Evolutionary conservation across 768 basidiomycete genomes (phyloP).

Genomic region (Tubosaeta sp.): DNA sequence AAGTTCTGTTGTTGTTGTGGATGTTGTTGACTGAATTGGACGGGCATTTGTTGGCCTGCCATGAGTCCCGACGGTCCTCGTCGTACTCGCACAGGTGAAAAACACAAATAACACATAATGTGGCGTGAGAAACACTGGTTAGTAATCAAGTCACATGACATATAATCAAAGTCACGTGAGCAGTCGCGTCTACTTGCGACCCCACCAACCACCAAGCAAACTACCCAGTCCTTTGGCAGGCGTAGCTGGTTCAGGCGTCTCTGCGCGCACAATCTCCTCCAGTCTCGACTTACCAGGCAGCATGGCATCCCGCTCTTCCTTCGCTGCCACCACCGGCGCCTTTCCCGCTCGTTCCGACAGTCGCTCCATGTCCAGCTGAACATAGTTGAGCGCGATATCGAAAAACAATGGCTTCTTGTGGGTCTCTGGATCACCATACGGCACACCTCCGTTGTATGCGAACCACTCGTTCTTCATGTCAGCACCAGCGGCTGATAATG

Average conservation of each 20-base stretch:
- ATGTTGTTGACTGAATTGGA: slow-evolving; percentile 23
- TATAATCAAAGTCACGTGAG: slow-evolving; percentile 2
- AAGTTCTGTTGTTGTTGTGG: slow-evolving; percentile 12
- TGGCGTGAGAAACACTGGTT: slow-evolving; percentile 19
- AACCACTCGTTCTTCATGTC: slow-evolving; percentile 76
- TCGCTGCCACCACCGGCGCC: slow-evolving; percentile 13
- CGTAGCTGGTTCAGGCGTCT: slow-evolving; percentile 47
- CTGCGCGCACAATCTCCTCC: slow-evolving; percentile 45
- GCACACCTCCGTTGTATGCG: slow-evolving; percentile 64
- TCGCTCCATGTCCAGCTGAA: slow-evolving; percentile 78
- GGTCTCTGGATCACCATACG: slow-evolving; percentile 40
- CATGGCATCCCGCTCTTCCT: slow-evolving; percentile 17
- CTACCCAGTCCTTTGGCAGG: slow-evolving; percentile 50
- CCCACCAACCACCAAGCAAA: slow-evolving; percentile 85
- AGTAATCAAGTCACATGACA: slow-evolving; percentile 15
- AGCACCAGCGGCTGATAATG: slow-evolving; percentile 43
- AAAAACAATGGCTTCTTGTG: slow-evolving; percentile 89
- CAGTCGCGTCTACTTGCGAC: slow-evolving; percentile 26
- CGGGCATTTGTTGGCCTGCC: slow-evolving; percentile 23
- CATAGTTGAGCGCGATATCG: slow-evolving; percentile 91
- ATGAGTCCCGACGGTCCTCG: slow-evolving; percentile 10
- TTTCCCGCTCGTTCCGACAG: slow-evolving; percentile 70
- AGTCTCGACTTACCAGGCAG: slow-evolving; percentile 48
- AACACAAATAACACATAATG: slow-evolving; percentile 9
- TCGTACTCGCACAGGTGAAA: slow-evolving; percentile 15